phyloP scores from a whole-genome alignment of 768 basidiomycete genomes.

The Lentinula lateritia region DNA sequence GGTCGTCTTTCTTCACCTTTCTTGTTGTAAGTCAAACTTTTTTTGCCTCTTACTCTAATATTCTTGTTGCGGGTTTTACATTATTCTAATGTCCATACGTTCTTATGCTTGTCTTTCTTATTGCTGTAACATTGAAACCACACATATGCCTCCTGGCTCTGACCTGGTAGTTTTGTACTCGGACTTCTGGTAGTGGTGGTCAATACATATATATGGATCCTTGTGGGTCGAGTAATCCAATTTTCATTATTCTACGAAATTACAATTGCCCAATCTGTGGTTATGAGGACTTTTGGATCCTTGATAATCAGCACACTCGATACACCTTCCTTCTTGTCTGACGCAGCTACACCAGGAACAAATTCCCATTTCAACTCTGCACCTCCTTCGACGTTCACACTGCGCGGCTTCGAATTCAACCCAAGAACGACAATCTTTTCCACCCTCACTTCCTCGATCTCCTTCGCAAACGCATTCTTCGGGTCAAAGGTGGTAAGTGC shows the following conservation, averaged over 20 bases:
- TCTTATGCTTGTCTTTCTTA: neutral
- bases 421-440: slow-evolving; percentile 83
- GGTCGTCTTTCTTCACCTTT: neutral
- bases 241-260: slow-evolving; percentile 9
- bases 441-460: slow-evolving; percentile 64
- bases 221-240: neutral
- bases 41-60: neutral
- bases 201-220: slow-evolving; percentile 2
- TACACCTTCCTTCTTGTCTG: slow-evolving; percentile 53
- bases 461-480: slow-evolving; percentile 64
- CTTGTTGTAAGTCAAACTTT: neutral
- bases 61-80: neutral
- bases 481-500: slow-evolving; percentile 44
- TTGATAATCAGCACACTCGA: slow-evolving; percentile 72
- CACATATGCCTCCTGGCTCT: neutral
- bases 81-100: neutral
- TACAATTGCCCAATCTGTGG: slow-evolving; percentile 60
- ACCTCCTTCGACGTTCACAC: slow-evolving; percentile 46
- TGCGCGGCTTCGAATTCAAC: slow-evolving; percentile 52
- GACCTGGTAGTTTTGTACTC: neutral
- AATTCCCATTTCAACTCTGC: slow-evolving; percentile 65
- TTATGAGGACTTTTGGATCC: slow-evolving; percentile 58
- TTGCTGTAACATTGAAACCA: neutral
- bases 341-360: slow-evolving; percentile 48
- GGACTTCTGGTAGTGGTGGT: neutral